Conservation (phyloP, 495 filamentous ascomycete species). For the Chaetomium tenue region DNA sequence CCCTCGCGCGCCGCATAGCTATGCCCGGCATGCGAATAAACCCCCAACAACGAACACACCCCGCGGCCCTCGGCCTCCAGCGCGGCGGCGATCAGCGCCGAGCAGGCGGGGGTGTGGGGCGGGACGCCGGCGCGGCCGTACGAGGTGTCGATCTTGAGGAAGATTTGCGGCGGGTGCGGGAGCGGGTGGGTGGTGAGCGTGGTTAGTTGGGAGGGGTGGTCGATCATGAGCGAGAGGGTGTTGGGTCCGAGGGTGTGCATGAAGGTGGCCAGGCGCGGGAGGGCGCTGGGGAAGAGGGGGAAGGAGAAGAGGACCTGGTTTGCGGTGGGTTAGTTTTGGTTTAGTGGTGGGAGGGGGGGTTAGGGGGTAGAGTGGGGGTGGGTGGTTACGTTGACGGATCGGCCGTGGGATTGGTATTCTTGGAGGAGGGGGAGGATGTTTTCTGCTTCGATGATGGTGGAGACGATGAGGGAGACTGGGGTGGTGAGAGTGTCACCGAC, state of each 20-base stretch:
- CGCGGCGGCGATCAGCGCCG: conserved; percentile 50
- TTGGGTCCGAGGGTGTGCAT: conserved; percentile 49
- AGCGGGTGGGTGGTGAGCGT: conserved; percentile 42
- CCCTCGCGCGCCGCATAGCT: conserved; percentile 55
- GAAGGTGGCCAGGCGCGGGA: conserved; percentile 56
- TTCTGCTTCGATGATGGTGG: conserved; percentile 75
- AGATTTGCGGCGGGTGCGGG: conserved; percentile 53
- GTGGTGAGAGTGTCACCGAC: conserved; percentile 53
- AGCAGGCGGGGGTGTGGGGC: conserved; percentile 49
- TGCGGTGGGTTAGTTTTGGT: neutral
- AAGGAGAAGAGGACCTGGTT: conserved; percentile 72
- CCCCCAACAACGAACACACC: conserved; percentile 53
- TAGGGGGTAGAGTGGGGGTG: neutral
- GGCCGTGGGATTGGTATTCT: conserved; percentile 52
- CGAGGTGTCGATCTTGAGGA: conserved; percentile 77
- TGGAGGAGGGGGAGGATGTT: conserved; percentile 60
- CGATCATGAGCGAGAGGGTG: conserved; percentile 66
- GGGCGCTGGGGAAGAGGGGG: conserved; percentile 62
- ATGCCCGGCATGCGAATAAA: conserved; percentile 80
- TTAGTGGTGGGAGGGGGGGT: conserved; percentile 7
- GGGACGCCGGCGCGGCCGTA: conserved; percentile 71
- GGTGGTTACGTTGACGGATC: conserved; percentile 55
- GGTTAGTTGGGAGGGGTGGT: conserved; percentile 63
- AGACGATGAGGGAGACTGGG: conserved; percentile 68
- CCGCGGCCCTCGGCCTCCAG: conserved; percentile 44